These are phyloP conservation scores for Nakaseomyces sp. DNA, from an alignment of 1,139 yeast genomes.

Conservation along the genomic window DNA sequence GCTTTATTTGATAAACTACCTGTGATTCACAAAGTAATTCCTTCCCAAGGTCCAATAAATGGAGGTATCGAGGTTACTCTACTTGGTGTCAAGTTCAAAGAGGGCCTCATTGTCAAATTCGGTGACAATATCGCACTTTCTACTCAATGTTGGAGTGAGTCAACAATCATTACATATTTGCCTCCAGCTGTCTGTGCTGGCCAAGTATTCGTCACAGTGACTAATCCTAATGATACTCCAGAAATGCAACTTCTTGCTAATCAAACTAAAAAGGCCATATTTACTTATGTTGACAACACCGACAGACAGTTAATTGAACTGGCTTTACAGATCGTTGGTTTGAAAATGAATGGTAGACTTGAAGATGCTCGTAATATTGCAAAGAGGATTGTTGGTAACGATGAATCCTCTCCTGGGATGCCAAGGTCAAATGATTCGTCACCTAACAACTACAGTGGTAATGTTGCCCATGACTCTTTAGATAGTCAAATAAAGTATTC, in stretches of 20 bases:
- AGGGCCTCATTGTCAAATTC: slow-evolving; percentile 74
- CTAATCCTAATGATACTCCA: slow-evolving; percentile 33
- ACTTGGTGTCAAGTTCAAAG: slow-evolving; percentile 76
- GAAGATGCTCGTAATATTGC: slow-evolving; percentile 92
- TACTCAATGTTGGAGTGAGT: slow-evolving; percentile 93
- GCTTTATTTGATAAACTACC: slow-evolving; percentile 34
- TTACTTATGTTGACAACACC: slow-evolving; percentile 87
- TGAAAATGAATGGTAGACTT: slow-evolving; percentile 87
- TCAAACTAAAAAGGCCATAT: slow-evolving; percentile 34
- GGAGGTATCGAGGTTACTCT: slow-evolving; percentile 94
- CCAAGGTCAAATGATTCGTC: background rate
- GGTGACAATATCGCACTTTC: slow-evolving; percentile 78
- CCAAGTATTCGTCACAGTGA: slow-evolving; percentile 80
- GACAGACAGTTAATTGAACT: slow-evolving; percentile 86
- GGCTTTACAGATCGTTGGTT: slow-evolving; percentile 88
- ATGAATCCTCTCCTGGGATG: slow-evolving; percentile 17
- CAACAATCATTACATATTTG: slow-evolving; percentile 83
- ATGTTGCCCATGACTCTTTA: background rate
- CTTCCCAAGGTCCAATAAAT: slow-evolving; percentile 87
- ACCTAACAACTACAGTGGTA: slow-evolving; percentile 1
- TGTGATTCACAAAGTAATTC: slow-evolving; percentile 73
- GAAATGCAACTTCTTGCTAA: background rate
- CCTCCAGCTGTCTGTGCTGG: slow-evolving; percentile 90
- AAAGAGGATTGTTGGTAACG: slow-evolving; percentile 67
- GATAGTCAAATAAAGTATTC: slow-evolving; percentile 3